Conservation (phyloP, 148 eudicot genomes). For the Rhododendron simsii region DNA sequence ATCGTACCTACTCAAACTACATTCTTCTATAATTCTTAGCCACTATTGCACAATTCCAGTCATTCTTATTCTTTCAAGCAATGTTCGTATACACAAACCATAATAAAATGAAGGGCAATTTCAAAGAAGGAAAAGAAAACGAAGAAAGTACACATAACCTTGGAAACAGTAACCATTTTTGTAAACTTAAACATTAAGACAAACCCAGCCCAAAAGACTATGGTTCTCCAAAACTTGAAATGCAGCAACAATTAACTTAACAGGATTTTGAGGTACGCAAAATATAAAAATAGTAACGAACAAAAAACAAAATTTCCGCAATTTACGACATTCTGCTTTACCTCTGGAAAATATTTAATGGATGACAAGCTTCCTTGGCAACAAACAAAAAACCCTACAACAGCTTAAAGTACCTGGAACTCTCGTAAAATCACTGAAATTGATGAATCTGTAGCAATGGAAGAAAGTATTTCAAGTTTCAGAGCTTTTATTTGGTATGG, state of each 20-base stretch:
- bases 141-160: not conserved
- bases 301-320: not conserved
- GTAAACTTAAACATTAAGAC: not conserved
- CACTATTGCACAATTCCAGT: not conserved
- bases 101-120: not conserved
- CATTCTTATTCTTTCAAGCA: constrained; percentile 3
- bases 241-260: not conserved
- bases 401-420: constrained; percentile 61
- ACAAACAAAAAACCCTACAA: not conserved
- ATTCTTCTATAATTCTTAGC: not conserved
- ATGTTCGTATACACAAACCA: not conserved
- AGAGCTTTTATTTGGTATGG: constrained; percentile 75
- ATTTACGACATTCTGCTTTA: not conserved
- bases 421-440: constrained; percentile 72
- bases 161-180: not conserved
- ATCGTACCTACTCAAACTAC: not conserved
- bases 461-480: constrained; percentile 86
- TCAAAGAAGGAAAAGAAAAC: not conserved
- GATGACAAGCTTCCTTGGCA: not conserved
- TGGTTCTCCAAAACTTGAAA: not conserved
- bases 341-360: not conserved
- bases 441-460: constrained; percentile 77
- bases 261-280: not conserved
- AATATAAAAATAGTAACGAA: not conserved
- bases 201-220: not conserved